A percentile compares a stretch with the other conserved stretches of the same genome.
Conservation (phyloP, 257 asterid species). For the Solanum etuberosum region DNA sequence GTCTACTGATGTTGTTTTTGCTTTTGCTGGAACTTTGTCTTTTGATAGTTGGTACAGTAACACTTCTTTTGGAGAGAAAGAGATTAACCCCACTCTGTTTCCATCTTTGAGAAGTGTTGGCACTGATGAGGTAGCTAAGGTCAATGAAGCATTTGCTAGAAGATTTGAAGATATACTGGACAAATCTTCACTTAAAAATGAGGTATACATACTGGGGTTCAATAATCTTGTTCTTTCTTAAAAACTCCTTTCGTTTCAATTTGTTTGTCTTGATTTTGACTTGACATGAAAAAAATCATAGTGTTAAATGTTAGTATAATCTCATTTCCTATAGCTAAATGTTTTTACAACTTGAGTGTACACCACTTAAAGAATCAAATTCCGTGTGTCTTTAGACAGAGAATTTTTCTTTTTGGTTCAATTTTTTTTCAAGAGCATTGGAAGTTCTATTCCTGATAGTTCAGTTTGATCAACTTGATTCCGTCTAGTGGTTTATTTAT, state of each 20-base stretch:
- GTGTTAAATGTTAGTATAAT: neutral
- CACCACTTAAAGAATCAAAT: neutral
- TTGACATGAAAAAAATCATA: neutral
- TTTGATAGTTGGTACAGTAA: conserved; percentile 39
- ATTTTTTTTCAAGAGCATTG: neutral
- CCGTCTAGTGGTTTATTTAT: neutral
- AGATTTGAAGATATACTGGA: conserved; percentile 38
- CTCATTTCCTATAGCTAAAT: neutral
- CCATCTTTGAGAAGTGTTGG: conserved; percentile 62
- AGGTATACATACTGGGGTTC: conserved; percentile 29
- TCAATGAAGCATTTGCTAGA: conserved; percentile 32
- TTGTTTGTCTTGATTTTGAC: neutral
- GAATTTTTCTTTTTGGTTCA: neutral
- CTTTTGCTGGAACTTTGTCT: conserved; percentile 69
- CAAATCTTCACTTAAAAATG: conserved; percentile 38
- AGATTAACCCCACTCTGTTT: conserved; percentile 32
- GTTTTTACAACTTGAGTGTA: neutral
- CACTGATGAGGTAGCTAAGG: conserved; percentile 39
- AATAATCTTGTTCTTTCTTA: neutral
- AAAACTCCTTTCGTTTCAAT: too few species aligned
- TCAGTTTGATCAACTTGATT: neutral
- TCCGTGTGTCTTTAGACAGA: neutral
- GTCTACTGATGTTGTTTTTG: conserved; percentile 40
- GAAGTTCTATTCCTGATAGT: neutral
- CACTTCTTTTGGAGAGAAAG: conserved; percentile 49